A percentile compares a stretch with the other conserved stretches of the same genome.
phyloP scores from a whole-genome alignment of 805 yeast species.

The Teunomyces tritomae region DNA sequence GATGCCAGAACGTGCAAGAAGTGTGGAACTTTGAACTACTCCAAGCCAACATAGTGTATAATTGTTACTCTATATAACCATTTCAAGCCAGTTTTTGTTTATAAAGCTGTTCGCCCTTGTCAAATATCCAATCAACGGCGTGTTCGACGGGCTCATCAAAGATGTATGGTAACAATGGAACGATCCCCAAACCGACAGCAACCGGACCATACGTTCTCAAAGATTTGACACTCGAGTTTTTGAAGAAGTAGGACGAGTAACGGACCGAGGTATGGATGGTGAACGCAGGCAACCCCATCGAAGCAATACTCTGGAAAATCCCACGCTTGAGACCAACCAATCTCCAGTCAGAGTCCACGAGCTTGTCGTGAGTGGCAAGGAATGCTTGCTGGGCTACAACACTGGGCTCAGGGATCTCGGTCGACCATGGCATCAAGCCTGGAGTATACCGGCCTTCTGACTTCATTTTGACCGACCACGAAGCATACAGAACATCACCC shows the following conservation, averaged over 20 bases:
- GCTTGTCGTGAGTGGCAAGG: slow-evolving; percentile 17
- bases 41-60: slow-evolving; percentile 49
- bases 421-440: slow-evolving; percentile 68
- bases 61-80: not conserved
- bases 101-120: slow-evolving; percentile 40
- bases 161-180: slow-evolving; percentile 72
- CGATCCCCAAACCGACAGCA: slow-evolving; percentile 71
- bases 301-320: slow-evolving; percentile 76
- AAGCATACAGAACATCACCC: slow-evolving; percentile 71
- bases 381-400: slow-evolving; percentile 36
- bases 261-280: slow-evolving; percentile 77
- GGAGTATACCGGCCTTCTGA: slow-evolving; percentile 62
- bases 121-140: slow-evolving; percentile 61
- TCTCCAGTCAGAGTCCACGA: slow-evolving; percentile 63
- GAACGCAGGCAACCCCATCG: slow-evolving; percentile 85
- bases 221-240: slow-evolving; percentile 44
- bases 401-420: slow-evolving; percentile 41
- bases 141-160: slow-evolving; percentile 83
- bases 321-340: slow-evolving; percentile 66
- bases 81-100: slow-evolving; percentile 5
- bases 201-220: slow-evolving; percentile 73
- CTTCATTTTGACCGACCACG: slow-evolving; percentile 69
- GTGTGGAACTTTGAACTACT: slow-evolving; percentile 72
- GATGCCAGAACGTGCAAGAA: slow-evolving; percentile 66
- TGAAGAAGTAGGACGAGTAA: slow-evolving; percentile 62